Evolutionary conservation across 2,329 filamentous ascomycete species (phyloP).

Genomic region (Pseudohalonectria lignicola): DNA sequence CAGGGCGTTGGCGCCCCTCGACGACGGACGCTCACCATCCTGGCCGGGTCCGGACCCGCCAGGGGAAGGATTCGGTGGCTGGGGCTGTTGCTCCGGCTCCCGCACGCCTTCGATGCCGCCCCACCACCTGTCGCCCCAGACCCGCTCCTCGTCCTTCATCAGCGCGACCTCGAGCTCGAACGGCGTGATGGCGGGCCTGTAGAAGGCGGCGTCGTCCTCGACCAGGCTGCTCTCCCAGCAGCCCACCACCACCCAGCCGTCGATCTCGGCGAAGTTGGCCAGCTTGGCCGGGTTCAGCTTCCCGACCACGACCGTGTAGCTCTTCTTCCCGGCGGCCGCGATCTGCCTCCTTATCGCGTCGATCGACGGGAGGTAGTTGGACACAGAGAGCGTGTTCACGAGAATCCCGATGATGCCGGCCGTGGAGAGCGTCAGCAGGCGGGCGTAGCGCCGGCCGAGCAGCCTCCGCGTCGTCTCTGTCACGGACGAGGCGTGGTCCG

Average conservation of each 20-base stretch:
- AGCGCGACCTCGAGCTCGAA: slow-evolving; percentile 81
- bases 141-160: slow-evolving; percentile 59
- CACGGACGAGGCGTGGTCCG: slow-evolving; percentile 18
- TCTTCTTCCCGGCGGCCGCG: slow-evolving; percentile 76
- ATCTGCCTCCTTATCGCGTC: slow-evolving; percentile 64
- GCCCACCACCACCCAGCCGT: slow-evolving; percentile 93
- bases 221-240: slow-evolving; percentile 96
- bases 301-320: slow-evolving; percentile 91
- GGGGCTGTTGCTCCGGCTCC: slow-evolving; percentile 18
- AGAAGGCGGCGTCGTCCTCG: slow-evolving; percentile 74
- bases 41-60: slow-evolving; percentile 14
- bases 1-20: slow-evolving; percentile 3
- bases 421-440: slow-evolving; percentile 69
- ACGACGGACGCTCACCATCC: slow-evolving; percentile 1
- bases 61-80: no score
- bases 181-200: slow-evolving; percentile 82
- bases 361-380: slow-evolving; percentile 79
- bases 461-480: slow-evolving; percentile 35
- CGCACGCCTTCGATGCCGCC: slow-evolving; percentile 69
- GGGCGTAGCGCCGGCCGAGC: slow-evolving; percentile 78
- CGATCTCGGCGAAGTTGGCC: slow-evolving; percentile 91
- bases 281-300: slow-evolving; percentile 94
- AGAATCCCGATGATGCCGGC: slow-evolving; percentile 84
- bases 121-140: slow-evolving; percentile 86
- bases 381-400: slow-evolving; percentile 88